A percentile compares a stretch with the other conserved stretches of the same genome.
These are phyloP conservation scores for Gossypium schwendimanii DNA, from an alignment of 441 rosid genomes.

Conservation along the genomic window DNA sequence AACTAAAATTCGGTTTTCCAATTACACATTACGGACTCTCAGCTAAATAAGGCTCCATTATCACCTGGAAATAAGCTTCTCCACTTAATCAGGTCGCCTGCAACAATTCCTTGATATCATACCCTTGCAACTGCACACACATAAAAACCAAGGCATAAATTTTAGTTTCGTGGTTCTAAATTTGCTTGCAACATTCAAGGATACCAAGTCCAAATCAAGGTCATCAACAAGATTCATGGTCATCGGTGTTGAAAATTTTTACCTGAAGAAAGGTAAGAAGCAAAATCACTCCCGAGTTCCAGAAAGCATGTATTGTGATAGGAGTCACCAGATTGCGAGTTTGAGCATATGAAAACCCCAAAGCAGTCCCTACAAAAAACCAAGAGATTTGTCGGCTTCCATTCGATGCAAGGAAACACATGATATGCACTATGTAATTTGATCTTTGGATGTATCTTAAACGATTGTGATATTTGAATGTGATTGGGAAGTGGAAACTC, in stretches of 20 bases:
- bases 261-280: conserved; percentile 88
- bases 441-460: background rate
- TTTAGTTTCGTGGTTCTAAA: background rate
- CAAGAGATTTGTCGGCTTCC: conserved; percentile 6
- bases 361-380: conserved; percentile 41
- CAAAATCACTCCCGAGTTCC: conserved; percentile 82
- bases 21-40: background rate
- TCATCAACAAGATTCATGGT: background rate
- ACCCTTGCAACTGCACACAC: conserved; percentile 5
- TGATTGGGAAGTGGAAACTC: background rate
- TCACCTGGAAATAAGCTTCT: background rate
- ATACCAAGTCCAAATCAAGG: background rate
- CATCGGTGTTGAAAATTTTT: conserved; percentile 5
- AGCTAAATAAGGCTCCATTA: background rate
- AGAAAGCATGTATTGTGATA: conserved; percentile 69
- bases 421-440: background rate
- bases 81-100: background rate
- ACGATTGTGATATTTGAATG: background rate
- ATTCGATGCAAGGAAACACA: background rate
- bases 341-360: conserved; percentile 84
- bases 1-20: background rate
- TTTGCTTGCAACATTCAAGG: background rate
- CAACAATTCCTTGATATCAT: conserved; percentile 5
- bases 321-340: conserved; percentile 80
- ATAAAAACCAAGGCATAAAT: background rate